Base-by-base conservation (phyloP, 2,329 filamentous ascomycete species). In the Gyromitra esculenta region DNA sequence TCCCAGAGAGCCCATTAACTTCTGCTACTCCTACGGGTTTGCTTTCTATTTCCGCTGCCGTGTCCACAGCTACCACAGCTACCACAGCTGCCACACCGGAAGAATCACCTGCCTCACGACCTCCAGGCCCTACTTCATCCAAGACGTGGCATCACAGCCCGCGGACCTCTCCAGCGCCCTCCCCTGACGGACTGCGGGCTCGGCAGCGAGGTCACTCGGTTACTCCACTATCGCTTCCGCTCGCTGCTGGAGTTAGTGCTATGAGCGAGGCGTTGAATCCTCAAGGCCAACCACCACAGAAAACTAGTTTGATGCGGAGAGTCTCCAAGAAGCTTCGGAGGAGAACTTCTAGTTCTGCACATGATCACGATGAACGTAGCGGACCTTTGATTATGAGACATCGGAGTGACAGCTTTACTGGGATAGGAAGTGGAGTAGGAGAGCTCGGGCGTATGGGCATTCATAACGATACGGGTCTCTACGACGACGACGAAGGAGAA, bases 361-460 rank as follows among this genome's bases (percentile, higher is more conserved):
- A 91, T 77, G 93, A 91, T 82, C 90, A 94, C 54, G 94, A 97
- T 82, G 91, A 92, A 77, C 97, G 94, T 82, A 91, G 94, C 35
- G 96, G 96, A 0, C 96, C 96, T 1, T 91, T 94, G 72, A 92
- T 97, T 67, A 89, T 97, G 83, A 90, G 95, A 78, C 88, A 93
- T 74, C 90, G 94, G 79, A 97, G 94, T 83, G 94, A 96, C 83
- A 97, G 94, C 85, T 96, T 92, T 83, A 92, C 89, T 79, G 91
- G 91, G 45, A 71, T 72, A 50, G 68, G 66, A 43, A 5, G 86
- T 87, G 6, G 88, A 15, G 59, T 48, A 89, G 8, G 85, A 87
- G 45, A 87, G 87, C 73, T 85, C 83, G 39, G 81, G 81, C 41
- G 79, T 73, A 60, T 80, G 76, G 68, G 83, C 84, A 77, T 76